Evolutionary conservation across 2,329 filamentous ascomycete species (phyloP).

Genomic region (Magnaporthiopsis rhizophila): DNA sequence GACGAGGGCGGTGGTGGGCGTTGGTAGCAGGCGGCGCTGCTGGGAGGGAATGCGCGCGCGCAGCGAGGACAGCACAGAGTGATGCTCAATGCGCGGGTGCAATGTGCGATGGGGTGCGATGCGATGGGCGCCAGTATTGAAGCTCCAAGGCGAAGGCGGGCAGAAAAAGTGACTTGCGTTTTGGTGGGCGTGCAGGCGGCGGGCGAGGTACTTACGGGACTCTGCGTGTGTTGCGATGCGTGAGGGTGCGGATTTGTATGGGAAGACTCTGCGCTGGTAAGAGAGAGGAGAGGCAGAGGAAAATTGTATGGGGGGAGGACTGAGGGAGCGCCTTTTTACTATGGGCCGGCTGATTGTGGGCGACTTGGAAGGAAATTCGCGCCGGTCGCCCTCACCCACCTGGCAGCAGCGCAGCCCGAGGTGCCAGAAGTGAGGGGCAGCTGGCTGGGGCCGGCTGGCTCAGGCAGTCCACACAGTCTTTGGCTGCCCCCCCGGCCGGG

Average conservation of each 20-base stretch:
- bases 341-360: slow-evolving; percentile 53
- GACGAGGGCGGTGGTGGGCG: too few species aligned
- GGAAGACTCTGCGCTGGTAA: slow-evolving; percentile 26
- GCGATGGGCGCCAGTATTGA: slow-evolving; percentile 2
- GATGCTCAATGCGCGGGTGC: slow-evolving; percentile 8
- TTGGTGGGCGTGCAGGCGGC: slow-evolving; percentile 30
- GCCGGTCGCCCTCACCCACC: slow-evolving; percentile 1
- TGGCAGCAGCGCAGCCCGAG: slow-evolving; percentile 3
- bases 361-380: slow-evolving; percentile 21
- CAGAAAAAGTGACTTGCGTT: slow-evolving; percentile 29
- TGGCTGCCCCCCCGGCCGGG: neutral
- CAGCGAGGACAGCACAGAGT: neutral
- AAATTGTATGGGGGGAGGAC: slow-evolving; percentile 47
- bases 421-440: slow-evolving; percentile 8
- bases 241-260: slow-evolving; percentile 51
- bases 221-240: slow-evolving; percentile 37
- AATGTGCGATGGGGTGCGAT: slow-evolving; percentile 3
- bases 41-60: neutral
- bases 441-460: slow-evolving; percentile 10
- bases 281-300: slow-evolving; percentile 44
- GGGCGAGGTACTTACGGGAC: slow-evolving; percentile 45
- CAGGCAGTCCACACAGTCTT: neutral
- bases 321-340: slow-evolving; percentile 53
- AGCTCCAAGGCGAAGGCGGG: neutral
- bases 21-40: neutral